phyloP scores from a whole-genome alignment of 1,284 basidiomycete genomes.

The Wallemia ichthyophaga region DNA sequence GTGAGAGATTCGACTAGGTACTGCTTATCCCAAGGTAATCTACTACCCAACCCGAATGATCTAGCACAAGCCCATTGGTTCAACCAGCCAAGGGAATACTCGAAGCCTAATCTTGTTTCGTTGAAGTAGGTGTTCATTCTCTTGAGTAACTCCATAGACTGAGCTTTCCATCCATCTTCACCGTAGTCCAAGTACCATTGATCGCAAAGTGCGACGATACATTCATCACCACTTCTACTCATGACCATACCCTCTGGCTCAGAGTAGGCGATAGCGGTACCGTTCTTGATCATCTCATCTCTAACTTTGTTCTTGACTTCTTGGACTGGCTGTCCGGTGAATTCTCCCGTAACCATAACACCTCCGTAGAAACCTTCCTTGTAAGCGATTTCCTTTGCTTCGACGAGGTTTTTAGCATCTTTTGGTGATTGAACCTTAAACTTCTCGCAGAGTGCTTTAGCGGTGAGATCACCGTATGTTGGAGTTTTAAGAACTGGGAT shows the following conservation, averaged over 20 bases:
- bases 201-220: conserved; percentile 89
- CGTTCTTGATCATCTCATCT: conserved; percentile 45
- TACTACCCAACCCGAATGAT: conserved; percentile 83
- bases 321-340: conserved; percentile 56
- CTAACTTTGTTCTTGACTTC: conserved; percentile 75
- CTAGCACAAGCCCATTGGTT: conserved; percentile 97
- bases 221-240: conserved; percentile 72
- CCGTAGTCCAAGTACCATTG: conserved; percentile 99
- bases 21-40: conserved; percentile 83
- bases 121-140: conserved; percentile 67
- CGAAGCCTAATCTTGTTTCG: conserved; percentile 76
- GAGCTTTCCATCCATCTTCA: conserved; percentile 55
- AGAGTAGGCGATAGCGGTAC: conserved; percentile 63
- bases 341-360: conserved; percentile 64
- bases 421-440: conserved; percentile 90
- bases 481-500: conserved; percentile 67
- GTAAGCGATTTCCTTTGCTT: conserved; percentile 93
- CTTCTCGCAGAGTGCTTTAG: conserved; percentile 57
- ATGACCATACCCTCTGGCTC: conserved; percentile 84
- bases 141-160: conserved; percentile 33
- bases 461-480: conserved; percentile 70
- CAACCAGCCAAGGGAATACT: conserved; percentile 75
- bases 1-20: conserved; percentile 91
- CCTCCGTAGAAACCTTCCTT: conserved; percentile 95
- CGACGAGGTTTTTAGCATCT: conserved; percentile 67